A percentile compares a stretch with the other conserved stretches of the same genome.
Conservation (phyloP, 306 rosid species). For the Prunus mume region DNA sequence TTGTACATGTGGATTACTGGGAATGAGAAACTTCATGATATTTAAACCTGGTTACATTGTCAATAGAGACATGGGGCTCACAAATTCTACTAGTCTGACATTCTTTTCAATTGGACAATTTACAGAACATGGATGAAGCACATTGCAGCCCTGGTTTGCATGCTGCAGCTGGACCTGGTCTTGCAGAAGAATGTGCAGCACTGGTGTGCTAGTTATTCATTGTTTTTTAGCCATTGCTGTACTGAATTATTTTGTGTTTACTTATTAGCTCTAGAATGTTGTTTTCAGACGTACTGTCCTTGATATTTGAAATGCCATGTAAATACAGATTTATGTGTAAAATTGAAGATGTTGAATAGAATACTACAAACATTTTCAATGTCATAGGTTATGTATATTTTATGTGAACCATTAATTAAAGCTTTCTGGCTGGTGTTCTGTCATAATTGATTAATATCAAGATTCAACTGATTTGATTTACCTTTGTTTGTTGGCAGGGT, state of each 20-base stretch:
- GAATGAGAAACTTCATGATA: not conserved
- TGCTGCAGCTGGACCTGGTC: constrained; percentile 98
- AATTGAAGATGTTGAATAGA: not conserved
- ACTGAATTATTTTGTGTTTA: not conserved
- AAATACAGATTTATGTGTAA: not conserved
- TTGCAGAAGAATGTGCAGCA: constrained; percentile 90
- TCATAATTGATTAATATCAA: constrained; percentile 16
- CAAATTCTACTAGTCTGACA: constrained; percentile 17
- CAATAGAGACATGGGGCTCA: not conserved
- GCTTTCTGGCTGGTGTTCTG: constrained; percentile 6
- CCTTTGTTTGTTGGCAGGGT: constrained; percentile 61
- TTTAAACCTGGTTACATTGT: not conserved
- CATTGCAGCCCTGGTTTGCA: constrained; percentile 95
- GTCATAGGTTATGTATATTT: not conserved
- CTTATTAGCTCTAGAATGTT: constrained; percentile 7
- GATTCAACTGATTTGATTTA: constrained; percentile 22
- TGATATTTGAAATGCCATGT: not conserved
- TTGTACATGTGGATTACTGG: not conserved
- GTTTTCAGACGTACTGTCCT: constrained; percentile 6
- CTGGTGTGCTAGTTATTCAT: constrained; percentile 46
- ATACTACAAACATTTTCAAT: not conserved
- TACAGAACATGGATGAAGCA: constrained; percentile 91
- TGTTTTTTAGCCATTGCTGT: constrained; percentile 16
- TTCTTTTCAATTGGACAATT: constrained; percentile 24
- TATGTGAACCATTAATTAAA: too few species aligned